A percentile compares a stretch with the other conserved stretches of the same genome.
phyloP scores from a whole-genome alignment of 257 asterid species.

The Solanum ossicruentum region DNA sequence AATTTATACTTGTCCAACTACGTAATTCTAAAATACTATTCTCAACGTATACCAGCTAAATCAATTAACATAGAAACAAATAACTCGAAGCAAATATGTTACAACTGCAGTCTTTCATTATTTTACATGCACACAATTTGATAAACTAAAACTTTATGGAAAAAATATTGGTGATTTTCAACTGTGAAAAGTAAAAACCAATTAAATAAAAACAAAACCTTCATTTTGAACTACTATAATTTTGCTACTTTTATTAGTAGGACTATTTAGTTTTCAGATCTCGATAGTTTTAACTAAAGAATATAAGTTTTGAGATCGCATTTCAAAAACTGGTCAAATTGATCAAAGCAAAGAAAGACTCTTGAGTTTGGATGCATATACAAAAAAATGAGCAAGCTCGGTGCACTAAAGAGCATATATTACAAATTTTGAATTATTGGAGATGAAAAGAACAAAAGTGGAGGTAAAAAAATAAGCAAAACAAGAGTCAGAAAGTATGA shows the following conservation, averaged over 20 bases:
- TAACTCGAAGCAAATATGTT: neutral
- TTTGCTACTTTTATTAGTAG: neutral
- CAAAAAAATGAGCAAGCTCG: neutral
- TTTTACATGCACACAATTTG: neutral
- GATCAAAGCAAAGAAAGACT: neutral
- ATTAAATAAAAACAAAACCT: too few relatives aligned
- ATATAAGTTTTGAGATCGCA: neutral
- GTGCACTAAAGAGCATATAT: neutral
- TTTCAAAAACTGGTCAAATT: neutral
- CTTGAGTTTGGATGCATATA: neutral
- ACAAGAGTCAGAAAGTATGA: neutral
- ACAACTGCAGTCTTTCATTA: neutral
- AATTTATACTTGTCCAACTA: neutral
- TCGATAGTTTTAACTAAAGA: neutral
- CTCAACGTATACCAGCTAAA: neutral
- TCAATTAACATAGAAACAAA: neutral
- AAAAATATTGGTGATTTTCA: too few relatives aligned
- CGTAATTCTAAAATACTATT: neutral
- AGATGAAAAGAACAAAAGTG: neutral
- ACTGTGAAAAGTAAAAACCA: too few relatives aligned
- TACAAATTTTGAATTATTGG: neutral
- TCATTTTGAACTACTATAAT: neutral
- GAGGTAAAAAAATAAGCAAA: neutral
- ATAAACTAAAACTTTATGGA: neutral
- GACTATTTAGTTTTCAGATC: neutral